Base-by-base conservation (phyloP, 2,329 filamentous ascomycete species). In the Lomentospora prolificans region DNA sequence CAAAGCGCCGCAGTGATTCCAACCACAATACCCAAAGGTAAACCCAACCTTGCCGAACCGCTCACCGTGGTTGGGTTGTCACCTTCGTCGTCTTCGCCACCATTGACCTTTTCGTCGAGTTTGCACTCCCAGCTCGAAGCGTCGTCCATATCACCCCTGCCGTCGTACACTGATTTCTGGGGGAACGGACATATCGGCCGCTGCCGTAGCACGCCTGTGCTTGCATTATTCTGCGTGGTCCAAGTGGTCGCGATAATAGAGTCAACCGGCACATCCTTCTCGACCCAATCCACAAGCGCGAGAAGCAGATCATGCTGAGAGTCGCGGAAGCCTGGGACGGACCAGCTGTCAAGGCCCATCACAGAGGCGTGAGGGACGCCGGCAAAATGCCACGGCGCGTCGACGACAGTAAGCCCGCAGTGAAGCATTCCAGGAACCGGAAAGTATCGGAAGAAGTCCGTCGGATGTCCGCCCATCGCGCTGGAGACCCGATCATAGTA, bases 371-470 rank as follows among this genome's bases (percentile, higher is more conserved):
- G 65, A 19, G 60, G 61, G 4, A 65, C 63, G 4, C 60, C 67
- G 0, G 58, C 67, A 39, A 72, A 64, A 54, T 66, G 63, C 66
- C 67, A 72, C 4, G 70, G 70, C 22, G 69, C 69, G 31, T 65
- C 61, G 6, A 63, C 60, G 2, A 63, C 58, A 8, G 67, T 63
- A 27, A 58, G 57, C 31, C 57, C 58, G 57, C 79, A 82, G 60
- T 81, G 78, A 3, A 65, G 67, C 67, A 80, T 73, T 1, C 77
- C 78, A 1, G 77, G 76, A 4, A 80, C 70, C 3, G 68, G 63
- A 62, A 80, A 80, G 60, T 77, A 69, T 2, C 70, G 63, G 64
- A 78, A 82, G 62, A 78, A 77, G 14, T 75, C 72, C 57, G 39
- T 52, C 8, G 31, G 57, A 5, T 55, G 14, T 2, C 60, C 62